Base-by-base conservation (phyloP, 2,329 filamentous ascomycete species). In the Penicillium freii region DNA sequence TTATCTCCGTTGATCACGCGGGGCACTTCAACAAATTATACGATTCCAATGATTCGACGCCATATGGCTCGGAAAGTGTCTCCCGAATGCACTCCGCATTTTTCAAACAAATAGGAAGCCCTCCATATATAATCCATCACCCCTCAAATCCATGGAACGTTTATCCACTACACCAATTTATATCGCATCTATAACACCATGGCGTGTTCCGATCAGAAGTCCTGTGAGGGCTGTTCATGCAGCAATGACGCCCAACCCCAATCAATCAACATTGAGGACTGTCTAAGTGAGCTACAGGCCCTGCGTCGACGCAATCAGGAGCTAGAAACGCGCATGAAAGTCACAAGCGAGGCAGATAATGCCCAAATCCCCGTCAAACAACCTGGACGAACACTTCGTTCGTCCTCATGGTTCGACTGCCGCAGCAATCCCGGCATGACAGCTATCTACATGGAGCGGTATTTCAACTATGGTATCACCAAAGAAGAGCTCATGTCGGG, bases 381-480 rank as follows among this genome's bases (percentile, higher is more conserved):
- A 55, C 62, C 48, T n/a, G 60, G 62, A 19, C 63, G 68, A 38
- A 73, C 68, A 59, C 66, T 78, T 36, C 73, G 77, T 2, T 79
- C 77, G n/a, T 65, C 73, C 7, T 63, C 69, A 15, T 81, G 79
- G 79, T 80, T 80, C 63, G 73, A 76, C 56, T 72, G 74, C 36
- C 68, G 75, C 34, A 71, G 70, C 40, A 75, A 79, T 57, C 74
- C 75, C 15, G 75, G 72, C 17, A 76, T 79, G 74, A 75, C 70
- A n/a, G 75, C 77, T 10, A 66, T 80, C 31, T 82, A 82, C 63
- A 75, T 80, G 55, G 80, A 82, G 62, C 75, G 80, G 31, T 81
- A 79, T 59, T 73, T 82, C 61, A 81, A 81, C 68, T 81, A 77
- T 51, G 80, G 80, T 8, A 66, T 81, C 44, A 81, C 80, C 1